Evolutionary conservation across 768 basidiomycete species (phyloP).

Genomic region (Trametes meyenii): DNA sequence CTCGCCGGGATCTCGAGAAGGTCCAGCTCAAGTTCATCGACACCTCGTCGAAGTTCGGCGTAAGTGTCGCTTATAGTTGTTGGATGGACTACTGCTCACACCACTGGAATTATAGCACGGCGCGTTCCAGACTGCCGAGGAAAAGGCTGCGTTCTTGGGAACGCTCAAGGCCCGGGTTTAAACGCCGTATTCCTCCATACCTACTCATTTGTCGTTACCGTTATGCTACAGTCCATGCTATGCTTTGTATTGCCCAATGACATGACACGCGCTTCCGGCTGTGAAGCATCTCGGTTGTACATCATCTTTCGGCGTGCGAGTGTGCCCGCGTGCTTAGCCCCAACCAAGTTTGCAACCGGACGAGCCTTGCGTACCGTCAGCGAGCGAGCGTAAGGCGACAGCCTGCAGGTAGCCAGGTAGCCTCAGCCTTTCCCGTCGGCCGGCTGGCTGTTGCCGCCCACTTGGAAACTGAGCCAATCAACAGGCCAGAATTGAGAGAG

Average conservation of each 20-base stretch:
- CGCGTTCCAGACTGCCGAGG: conserved; percentile 94
- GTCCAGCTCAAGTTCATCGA: conserved; percentile 98
- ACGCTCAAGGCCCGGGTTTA: conserved; percentile 84
- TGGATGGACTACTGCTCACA: background rate
- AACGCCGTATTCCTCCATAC: conserved; percentile 42
- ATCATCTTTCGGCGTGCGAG: conserved; percentile 4
- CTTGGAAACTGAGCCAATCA: conserved; percentile 5
- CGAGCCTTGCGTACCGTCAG: background rate
- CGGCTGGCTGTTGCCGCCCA: background rate
- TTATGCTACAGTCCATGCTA: conserved; percentile 43
- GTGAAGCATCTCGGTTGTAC: conserved; percentile 25
- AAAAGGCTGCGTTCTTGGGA: conserved; percentile 94
- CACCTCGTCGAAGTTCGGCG: conserved; percentile 96
- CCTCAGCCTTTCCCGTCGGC: background rate
- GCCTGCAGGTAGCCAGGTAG: no score
- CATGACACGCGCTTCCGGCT: conserved; percentile 21
- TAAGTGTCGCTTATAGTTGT: conserved; percentile 44
- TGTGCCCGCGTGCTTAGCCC: no score
- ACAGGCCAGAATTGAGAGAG: background rate
- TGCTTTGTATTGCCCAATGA: conserved; percentile 41
- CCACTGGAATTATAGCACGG: conserved; percentile 63
- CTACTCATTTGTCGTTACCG: conserved; percentile 38
- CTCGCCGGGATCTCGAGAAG: conserved; percentile 96
- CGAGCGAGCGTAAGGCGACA: background rate
- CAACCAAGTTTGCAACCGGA: no score